A percentile compares a stretch with the other conserved stretches of the same genome.
These are phyloP conservation scores for Cladophialophora yegresii DNA, from an alignment of 2,329 filamentous ascomycete genomes.

Conservation along the genomic window DNA sequence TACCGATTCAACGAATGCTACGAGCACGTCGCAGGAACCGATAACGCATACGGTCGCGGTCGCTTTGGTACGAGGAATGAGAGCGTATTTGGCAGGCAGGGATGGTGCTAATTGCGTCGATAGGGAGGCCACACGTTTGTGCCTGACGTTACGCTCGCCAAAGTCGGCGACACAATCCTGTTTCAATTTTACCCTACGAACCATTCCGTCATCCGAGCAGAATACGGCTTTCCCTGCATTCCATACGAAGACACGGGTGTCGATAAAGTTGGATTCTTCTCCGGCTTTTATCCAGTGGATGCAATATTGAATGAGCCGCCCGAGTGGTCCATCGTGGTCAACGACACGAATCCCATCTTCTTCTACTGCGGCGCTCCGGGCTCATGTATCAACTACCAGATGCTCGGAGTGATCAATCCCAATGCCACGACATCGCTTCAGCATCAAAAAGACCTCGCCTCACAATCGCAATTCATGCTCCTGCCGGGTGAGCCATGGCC, in stretches of 20 bases:
- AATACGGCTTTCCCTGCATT: slow-evolving; percentile 62
- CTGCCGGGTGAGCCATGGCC: slow-evolving; percentile 35
- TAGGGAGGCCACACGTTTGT: slow-evolving; percentile 33
- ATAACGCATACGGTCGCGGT: slow-evolving; percentile 34
- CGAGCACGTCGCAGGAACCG: slow-evolving; percentile 24
- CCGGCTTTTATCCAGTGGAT: slow-evolving; percentile 52
- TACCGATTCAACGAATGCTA: slow-evolving; percentile 13
- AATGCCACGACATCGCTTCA: slow-evolving; percentile 33
- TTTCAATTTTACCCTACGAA: slow-evolving; percentile 65
- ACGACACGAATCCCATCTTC: slow-evolving; percentile 65
- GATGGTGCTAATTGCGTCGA: slow-evolving; percentile 4
- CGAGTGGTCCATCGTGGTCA: slow-evolving; percentile 52
- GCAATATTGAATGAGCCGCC: slow-evolving; percentile 50
- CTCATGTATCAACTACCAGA: slow-evolving; percentile 65
- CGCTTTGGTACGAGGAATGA: slow-evolving; percentile 19
- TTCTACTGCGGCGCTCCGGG: slow-evolving; percentile 69
- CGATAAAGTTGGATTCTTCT: slow-evolving; percentile 57
- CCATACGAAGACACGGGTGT: slow-evolving; percentile 58
- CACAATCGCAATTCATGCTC: slow-evolving; percentile 30
- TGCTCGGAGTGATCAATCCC: slow-evolving; percentile 77
- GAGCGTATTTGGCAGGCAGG: background rate
- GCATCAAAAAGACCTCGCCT: slow-evolving; percentile 31
- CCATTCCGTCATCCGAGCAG: slow-evolving; percentile 65
- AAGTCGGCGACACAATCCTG: slow-evolving; percentile 33
- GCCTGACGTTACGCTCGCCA: slow-evolving; percentile 32